Base-by-base conservation (phyloP, 768 basidiomycete species). In the Leucocoprinus leucothites region DNA sequence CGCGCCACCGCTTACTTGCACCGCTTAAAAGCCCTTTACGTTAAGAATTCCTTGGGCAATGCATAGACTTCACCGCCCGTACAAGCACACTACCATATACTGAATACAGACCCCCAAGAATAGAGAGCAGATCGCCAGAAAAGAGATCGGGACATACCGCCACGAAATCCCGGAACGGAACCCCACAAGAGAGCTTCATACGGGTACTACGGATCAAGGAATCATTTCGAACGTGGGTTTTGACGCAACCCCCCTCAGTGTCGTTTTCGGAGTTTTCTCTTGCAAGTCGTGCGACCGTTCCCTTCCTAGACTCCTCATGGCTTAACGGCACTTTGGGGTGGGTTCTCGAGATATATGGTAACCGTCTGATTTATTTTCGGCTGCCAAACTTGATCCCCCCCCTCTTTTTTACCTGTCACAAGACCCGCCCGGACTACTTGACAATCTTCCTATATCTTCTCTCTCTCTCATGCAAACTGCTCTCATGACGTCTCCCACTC, bases 271-370 rank as follows among this genome's bases (percentile, higher is more conserved):
- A 43, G 40, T 40, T 40, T 13, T 38, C 19, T 46, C 47, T 21
- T 35, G 40, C 28, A 43, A 13, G 40, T 49, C 54, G 48, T 56
- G 54, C 54, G 48, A 56, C 54, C 40, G 19, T 41, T 48, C 31
- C 22, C 19, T 45, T 7, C 45, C 36, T 24, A 34, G 45, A n/a
- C n/a, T 40, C 46, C 53, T 55, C 46, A 35, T 48, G 38, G 46
- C 40, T 21, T 41, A 22, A 34, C 46, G 46, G 46, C 47, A 22
- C 19, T 49, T n/a, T 34, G 21, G 31, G 5, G 28, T 43, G 40
- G 47, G 31, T 43, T 56, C 40, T 6, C 16, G 43, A 14, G 54
- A 42, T 56, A 43, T 42, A 48, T 48, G 52, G 13, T 9, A 36
- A n/a, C 24, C 40, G 14, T 45, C 21, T 46, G 43, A 21, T 18